Base-by-base conservation (phyloP, 441 rosid genomes). In the Lagerstroemia fauriei region DNA sequence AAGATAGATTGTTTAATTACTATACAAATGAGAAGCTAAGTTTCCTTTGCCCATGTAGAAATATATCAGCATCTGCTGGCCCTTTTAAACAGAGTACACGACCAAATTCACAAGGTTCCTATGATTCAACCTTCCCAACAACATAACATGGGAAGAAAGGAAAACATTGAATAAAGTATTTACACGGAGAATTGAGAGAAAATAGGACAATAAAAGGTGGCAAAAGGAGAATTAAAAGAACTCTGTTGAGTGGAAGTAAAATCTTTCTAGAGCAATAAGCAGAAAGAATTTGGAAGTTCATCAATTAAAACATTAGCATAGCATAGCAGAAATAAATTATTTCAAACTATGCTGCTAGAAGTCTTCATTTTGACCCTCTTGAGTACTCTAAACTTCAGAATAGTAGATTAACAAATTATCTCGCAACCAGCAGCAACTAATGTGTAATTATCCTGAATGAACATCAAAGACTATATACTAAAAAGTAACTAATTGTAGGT, bases 31-130 rank as follows among this genome's bases (percentile, higher is more conserved):
- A 87, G 98, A 93, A 87, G 97, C 95, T 86, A 96, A 90, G 91
- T 98, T 93, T 86, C 98, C 98, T 90, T 94, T 92, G 84, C 94
- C 94, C 99, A 95, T 96, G 86, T 89, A 95, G 76, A 95, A 97
- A 88, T 95, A 96, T 77, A 96, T 84, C 83, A 96, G 99, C 90
- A 96, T 95, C 82, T 95, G 94, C 82, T 90, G 94, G 61, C 98
- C 93, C 90, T 93, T 96, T 79, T 96, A 98, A 73, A 98, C 97
- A 76, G 98, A 96, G 85, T 92, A 96, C 66, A 98, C 99, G 3
- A 95, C 90, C 90, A 96, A 89, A 89, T 96, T 94, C 87, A 95
- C 98, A 38, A 96, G 90, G 87, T 95, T 96, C 68, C 98, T 90
- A 81, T 96, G 99, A 87, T 95, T 98, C 91, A 96, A 84, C 88